Conservation (phyloP, 768 basidiomycete genomes). For the Kwoniella sp. region DNA sequence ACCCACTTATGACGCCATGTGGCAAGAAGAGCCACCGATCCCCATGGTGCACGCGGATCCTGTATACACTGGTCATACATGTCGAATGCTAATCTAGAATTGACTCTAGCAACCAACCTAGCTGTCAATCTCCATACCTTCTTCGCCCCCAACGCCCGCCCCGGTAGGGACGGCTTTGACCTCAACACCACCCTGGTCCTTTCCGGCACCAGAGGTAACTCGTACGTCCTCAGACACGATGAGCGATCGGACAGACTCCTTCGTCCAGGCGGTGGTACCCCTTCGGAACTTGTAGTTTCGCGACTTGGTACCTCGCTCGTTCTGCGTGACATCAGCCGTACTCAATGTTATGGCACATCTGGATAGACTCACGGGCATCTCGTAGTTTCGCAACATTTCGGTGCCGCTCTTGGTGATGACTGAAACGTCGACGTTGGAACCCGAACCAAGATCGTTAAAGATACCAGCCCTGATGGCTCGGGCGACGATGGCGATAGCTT, state of each 20-base stretch:
- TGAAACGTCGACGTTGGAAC: conserved; percentile 97
- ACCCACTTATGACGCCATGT: too few species aligned
- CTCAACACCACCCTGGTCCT: conserved; percentile 31
- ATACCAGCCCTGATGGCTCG: conserved; percentile 90
- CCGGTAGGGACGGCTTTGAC: conserved; percentile 23
- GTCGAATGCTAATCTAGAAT: too few species aligned
- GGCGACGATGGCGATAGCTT: conserved; percentile 76
- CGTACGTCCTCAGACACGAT: conserved; percentile 68
- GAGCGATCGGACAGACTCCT: conserved; percentile 67
- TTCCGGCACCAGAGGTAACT: conserved; percentile 36
- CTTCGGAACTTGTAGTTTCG: conserved; percentile 61
- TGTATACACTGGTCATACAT: too few species aligned
- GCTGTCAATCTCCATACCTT: conserved; percentile 44
- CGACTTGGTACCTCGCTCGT: conserved; percentile 49
- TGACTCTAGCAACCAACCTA: too few species aligned
- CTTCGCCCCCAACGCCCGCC: conserved; percentile 34
- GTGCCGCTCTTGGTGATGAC: conserved; percentile 81
- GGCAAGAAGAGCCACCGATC: too few species aligned
- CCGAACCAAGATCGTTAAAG: conserved; percentile 98
- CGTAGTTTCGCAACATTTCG: conserved; percentile 89
- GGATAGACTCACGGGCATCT: conserved; percentile 60
- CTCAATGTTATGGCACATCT: not conserved
- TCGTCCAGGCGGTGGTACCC: conserved; percentile 86
- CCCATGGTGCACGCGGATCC: too few species aligned
- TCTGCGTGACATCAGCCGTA: conserved; percentile 21